Evolutionary conservation across 139 green algal genomes (phyloP).

Genomic region (Astrephomene gubernaculifera): DNA sequence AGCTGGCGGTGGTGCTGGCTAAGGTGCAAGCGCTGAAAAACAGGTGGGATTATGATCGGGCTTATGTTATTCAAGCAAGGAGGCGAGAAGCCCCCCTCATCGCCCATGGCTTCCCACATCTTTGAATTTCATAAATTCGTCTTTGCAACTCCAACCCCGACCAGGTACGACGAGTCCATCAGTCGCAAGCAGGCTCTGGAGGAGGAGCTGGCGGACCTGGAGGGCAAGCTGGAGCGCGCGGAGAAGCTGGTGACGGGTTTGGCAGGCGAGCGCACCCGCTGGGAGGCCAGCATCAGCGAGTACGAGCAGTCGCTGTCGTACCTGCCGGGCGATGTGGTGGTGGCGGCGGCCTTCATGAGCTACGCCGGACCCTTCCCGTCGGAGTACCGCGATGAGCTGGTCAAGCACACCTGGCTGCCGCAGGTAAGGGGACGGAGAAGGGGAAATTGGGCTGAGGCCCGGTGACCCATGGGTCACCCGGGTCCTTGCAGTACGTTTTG

Average conservation of each 20-base stretch:
- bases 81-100: too few relatives aligned
- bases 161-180: constrained; percentile 81
- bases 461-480: too few relatives aligned
- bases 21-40: constrained; percentile 86
- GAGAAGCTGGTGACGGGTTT: constrained; percentile 80
- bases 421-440: too few relatives aligned
- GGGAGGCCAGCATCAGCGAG: constrained; percentile 75
- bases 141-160: too few relatives aligned
- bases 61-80: too few relatives aligned
- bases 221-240: constrained; percentile 83
- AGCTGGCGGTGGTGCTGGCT: constrained; percentile 79
- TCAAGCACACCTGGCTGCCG: constrained; percentile 79
- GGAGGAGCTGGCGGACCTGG: constrained; percentile 80
- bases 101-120: too few relatives aligned
- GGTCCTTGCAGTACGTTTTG: too few relatives aligned
- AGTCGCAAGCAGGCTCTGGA: constrained; percentile 80
- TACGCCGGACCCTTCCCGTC: constrained; percentile 88
- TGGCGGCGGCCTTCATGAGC: constrained; percentile 81
- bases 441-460: too few relatives aligned
- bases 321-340: constrained; percentile 77
- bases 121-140: too few relatives aligned
- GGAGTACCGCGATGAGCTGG: constrained; percentile 80
- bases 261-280: constrained; percentile 78
- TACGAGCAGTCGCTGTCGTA: constrained; percentile 65
- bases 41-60: constrained; percentile 45